phyloP scores from a whole-genome alignment of 106 monocot genomes.

The Chionographis japonica region DNA sequence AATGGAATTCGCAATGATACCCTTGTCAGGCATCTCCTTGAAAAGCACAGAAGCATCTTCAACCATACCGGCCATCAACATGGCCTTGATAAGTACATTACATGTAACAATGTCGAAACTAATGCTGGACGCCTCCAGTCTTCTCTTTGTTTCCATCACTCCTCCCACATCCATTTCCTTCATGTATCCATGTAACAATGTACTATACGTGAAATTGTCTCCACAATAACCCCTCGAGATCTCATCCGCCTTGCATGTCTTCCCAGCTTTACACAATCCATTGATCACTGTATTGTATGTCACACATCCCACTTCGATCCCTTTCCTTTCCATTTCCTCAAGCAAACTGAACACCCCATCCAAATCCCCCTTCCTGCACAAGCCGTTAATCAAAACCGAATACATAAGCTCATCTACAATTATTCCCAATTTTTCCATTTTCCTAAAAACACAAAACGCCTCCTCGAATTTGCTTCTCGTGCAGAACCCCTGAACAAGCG shows the following conservation, averaged over 20 bases:
- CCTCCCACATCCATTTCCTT: slow-evolving; percentile 42
- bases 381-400: slow-evolving; percentile 50
- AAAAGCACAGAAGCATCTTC: slow-evolving; percentile 62
- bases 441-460: slow-evolving; percentile 42
- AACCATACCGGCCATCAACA: slow-evolving; percentile 48
- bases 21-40: slow-evolving; percentile 45
- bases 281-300: slow-evolving; percentile 66
- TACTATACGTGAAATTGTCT: slow-evolving; percentile 64
- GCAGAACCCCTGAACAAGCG: slow-evolving; percentile 61
- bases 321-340: slow-evolving; percentile 53
- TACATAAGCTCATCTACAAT: slow-evolving; percentile 47
- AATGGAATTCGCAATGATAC: slow-evolving; percentile 34
- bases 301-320: slow-evolving; percentile 30
- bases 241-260: slow-evolving; percentile 36
- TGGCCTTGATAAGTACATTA: slow-evolving; percentile 65
- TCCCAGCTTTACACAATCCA: slow-evolving; percentile 64
- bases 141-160: slow-evolving; percentile 40
- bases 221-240: slow-evolving; percentile 30
- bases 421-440: slow-evolving; percentile 42
- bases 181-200: slow-evolving; percentile 53
- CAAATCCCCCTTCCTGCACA: slow-evolving; percentile 45
- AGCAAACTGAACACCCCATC: slow-evolving; percentile 51
- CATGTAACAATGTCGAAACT: slow-evolving; percentile 39
- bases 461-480: slow-evolving; percentile 45
- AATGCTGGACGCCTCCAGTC: slow-evolving; percentile 42